Evolutionary conservation across 164 flowering plant species (phyloP).

Genomic region (Macadamia integrifolia): DNA sequence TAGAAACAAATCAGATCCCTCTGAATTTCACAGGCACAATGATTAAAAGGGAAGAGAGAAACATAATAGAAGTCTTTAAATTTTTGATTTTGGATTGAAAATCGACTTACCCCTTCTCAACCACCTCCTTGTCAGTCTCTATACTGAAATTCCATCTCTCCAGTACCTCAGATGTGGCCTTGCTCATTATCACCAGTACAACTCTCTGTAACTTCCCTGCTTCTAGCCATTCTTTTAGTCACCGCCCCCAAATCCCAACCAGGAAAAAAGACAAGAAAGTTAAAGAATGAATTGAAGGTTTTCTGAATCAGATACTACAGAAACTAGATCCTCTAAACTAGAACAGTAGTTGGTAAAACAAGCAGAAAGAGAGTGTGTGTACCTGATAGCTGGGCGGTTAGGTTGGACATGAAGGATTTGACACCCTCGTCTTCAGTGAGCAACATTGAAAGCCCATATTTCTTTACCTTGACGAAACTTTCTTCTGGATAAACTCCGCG

Average conservation of each 20-base stretch:
- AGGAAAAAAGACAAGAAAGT: neutral
- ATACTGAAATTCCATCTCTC: constrained; percentile 94
- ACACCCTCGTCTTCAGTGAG: constrained; percentile 91
- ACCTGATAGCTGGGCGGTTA: constrained; percentile 88
- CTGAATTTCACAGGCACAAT: too few relatives aligned
- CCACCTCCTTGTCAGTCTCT: constrained; percentile 82
- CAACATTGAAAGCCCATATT: constrained; percentile 92
- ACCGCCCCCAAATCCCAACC: neutral
- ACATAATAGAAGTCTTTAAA: neutral
- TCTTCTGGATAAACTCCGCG: constrained; percentile 93
- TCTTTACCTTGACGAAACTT: constrained; percentile 84
- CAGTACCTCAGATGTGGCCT: constrained; percentile 66
- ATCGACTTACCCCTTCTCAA: constrained; percentile 64
- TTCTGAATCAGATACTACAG: neutral
- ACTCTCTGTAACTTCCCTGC: constrained; percentile 81
- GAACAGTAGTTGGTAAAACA: neutral
- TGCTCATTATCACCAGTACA: constrained; percentile 94
- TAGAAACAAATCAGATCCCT: neutral
- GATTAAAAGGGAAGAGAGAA: neutral
- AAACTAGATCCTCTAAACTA: neutral
- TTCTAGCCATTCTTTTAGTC: constrained; percentile 76
- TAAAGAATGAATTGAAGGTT: neutral
- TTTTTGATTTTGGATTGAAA: neutral
- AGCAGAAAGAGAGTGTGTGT: neutral
- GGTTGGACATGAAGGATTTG: constrained; percentile 67